Base-by-base conservation (phyloP, 495 filamentous ascomycete species). In the Talaromyces trachyspermus region DNA sequence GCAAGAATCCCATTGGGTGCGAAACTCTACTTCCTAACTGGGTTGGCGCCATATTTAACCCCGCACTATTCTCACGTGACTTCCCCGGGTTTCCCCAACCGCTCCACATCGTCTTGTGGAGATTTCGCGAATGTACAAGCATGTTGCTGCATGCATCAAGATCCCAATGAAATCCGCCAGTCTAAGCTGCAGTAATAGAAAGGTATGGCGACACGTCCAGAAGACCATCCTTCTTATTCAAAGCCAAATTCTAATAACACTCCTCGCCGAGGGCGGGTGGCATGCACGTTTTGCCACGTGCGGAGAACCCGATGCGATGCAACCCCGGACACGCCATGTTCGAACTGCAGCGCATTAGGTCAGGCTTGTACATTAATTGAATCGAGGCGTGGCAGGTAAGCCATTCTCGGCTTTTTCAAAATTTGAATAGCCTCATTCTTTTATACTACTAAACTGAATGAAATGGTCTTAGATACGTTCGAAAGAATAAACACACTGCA, bases 221-320 rank as follows among this genome's bases (percentile, higher is more conserved):
- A 12, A 37, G 33, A 37, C 6, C 14, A 12, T 7, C 14, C n/a
- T 15, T 37, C 33, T 37, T 15, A 9, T 37, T 37, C 33, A 37
- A 37, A 15, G 19, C 33, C 33, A 17, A 37, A 9, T 15, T 6
- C 33, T 17, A 37, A 17, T 17, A 37, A 37, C 14, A 7, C 33
- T 37, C 19, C 33, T 37, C 33, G 33, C 19, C 33, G 33, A 17
- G 33, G 33, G 14, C 33, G 33, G 19, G 33, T 37, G n/a, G 33
- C 33, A n/a, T 42, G 38, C 38, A 42, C 38, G 10, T 42, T 42
- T 14, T 42, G 38, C 38, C 38, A 42, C 38, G 38, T 42, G 38
- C 38, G 38, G 20, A 42, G 38, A 42, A 42, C 38, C 5, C 38
- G 38, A 42, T 42, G 38, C 20, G 38, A 42, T 42, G 38, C 38